Percentiles rank a stretch among this genome's conserved stretches.
Conservation (phyloP, 768 basidiomycete genomes). For the Galerina sulciceps region DNA sequence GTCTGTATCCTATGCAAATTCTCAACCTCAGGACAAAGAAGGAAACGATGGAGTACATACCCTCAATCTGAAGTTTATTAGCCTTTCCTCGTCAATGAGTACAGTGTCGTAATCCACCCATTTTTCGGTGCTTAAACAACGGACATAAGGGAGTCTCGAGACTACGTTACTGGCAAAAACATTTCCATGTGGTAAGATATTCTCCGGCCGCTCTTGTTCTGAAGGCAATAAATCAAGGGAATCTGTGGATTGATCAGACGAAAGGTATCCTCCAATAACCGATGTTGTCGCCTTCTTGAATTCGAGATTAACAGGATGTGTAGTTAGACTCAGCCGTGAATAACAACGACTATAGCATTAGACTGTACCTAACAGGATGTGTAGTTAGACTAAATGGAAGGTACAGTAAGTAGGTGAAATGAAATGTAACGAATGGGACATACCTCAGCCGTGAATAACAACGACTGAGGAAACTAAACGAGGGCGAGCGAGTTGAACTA, state of each 20-base stretch:
- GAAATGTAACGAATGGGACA: no score
- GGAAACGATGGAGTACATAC: neutral
- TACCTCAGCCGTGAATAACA: no score
- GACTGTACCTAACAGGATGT: no score
- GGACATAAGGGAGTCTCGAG: neutral
- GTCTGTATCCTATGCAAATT: neutral
- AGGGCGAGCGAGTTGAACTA: no score
- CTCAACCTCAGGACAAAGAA: no score
- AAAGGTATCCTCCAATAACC: neutral
- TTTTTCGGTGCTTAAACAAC: neutral
- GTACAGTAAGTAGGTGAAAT: no score
- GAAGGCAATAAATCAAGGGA: slow-evolving; percentile 6
- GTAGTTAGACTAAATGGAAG: no score
- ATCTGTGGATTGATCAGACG: neutral
- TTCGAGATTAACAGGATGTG: slow-evolving; percentile 5
- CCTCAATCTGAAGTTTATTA: neutral
- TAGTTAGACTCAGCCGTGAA: no score
- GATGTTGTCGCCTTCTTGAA: no score
- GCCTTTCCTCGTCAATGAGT: neutral
- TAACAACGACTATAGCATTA: no score
- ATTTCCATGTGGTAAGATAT: neutral
- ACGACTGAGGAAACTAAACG: no score
- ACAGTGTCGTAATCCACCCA: neutral
- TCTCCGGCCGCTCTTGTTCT: neutral
- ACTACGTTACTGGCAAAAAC: neutral